phyloP scores from a whole-genome alignment of 495 filamentous ascomycete genomes.

The Trichoderma virens region DNA sequence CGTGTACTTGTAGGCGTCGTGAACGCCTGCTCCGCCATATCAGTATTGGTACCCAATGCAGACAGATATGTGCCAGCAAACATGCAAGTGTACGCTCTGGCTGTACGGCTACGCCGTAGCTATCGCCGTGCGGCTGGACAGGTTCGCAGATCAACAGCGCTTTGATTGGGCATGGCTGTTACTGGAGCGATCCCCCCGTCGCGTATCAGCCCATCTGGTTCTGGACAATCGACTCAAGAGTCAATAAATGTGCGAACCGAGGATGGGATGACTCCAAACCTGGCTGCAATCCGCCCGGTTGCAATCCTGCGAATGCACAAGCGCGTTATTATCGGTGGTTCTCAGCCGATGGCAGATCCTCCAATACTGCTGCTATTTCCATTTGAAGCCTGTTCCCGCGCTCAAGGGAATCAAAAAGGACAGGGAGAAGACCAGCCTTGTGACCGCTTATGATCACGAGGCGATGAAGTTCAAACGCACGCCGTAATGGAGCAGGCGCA shows the following conservation, averaged over 20 bases:
- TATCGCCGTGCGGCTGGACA: background rate
- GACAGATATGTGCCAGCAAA: too few relatives aligned
- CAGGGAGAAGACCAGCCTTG: constrained; percentile 3
- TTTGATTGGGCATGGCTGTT: background rate
- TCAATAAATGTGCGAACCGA: background rate
- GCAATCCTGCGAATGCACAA: background rate
- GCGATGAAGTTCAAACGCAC: background rate
- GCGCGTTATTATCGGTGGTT: background rate
- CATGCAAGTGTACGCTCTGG: too few relatives aligned
- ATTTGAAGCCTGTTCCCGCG: background rate
- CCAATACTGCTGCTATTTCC: background rate
- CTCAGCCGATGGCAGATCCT: background rate
- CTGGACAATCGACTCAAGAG: background rate
- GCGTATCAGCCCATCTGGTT: background rate
- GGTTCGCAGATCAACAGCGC: background rate
- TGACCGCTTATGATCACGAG: constrained; percentile 9
- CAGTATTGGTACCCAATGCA: too few relatives aligned
- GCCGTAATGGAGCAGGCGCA: background rate
- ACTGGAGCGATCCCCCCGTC: background rate
- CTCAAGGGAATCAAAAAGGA: background rate
- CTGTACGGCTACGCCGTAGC: background rate
- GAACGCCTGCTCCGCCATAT: too few relatives aligned
- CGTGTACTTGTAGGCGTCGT: background rate
- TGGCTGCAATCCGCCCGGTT: background rate
- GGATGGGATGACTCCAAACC: background rate